Percentiles rank a stretch among this genome's conserved stretches.
Evolutionary conservation across 306 rosid genomes (phyloP).

Genomic region (Clitoria ternatea): DNA sequence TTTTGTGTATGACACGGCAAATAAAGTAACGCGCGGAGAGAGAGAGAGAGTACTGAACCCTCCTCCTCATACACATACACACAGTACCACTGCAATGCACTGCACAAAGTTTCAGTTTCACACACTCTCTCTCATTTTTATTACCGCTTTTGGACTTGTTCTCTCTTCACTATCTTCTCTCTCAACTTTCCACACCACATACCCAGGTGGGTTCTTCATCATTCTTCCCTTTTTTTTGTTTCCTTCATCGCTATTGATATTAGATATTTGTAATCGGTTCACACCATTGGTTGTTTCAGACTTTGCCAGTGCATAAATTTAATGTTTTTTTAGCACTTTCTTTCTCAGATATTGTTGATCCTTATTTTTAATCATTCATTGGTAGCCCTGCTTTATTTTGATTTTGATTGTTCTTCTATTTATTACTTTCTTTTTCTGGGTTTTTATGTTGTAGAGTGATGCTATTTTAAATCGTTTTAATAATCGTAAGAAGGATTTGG

Average conservation of each 20-base stretch:
- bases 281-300: not conserved
- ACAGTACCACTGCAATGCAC: slow-evolving; percentile 20
- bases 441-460: not conserved
- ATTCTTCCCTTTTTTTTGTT: not conserved
- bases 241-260: not conserved
- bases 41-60: slow-evolving; percentile 12
- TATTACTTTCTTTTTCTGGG: not conserved
- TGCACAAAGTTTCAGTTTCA: slow-evolving; percentile 56
- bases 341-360: not conserved
- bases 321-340: not conserved
- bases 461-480: not conserved
- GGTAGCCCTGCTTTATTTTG: slow-evolving; percentile 8
- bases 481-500: not conserved
- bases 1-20: slow-evolving; percentile 42
- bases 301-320: not conserved
- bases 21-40: slow-evolving; percentile 26
- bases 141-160: slow-evolving; percentile 36
- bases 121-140: slow-evolving; percentile 18
- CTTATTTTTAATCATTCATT: not conserved
- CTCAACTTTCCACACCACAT: slow-evolving; percentile 33
- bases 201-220: slow-evolving; percentile 29
- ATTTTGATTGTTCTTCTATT: not conserved
- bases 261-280: not conserved
- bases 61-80: slow-evolving; percentile 21
- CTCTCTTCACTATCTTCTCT: slow-evolving; percentile 22